A percentile compares a stretch with the other conserved stretches of the same genome.
phyloP scores from a whole-genome alignment of 345 rosid species.

The Crucihimalaya himalaica region DNA sequence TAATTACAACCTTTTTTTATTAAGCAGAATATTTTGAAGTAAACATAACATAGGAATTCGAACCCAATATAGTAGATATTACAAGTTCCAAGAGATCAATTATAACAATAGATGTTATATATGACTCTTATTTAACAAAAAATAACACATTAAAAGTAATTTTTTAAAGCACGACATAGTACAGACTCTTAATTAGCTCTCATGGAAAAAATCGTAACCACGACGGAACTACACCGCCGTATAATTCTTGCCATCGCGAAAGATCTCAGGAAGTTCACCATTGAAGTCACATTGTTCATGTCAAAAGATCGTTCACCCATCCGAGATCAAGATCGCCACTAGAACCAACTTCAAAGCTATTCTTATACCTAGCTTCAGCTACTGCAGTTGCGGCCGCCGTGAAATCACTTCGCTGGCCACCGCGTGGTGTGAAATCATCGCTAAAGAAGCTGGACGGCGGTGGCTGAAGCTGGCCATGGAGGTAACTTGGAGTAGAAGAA shows the following conservation, averaged over 20 bases:
- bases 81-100: conserved; percentile 41
- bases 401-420: conserved; percentile 22
- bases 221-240: conserved; percentile 14
- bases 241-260: not conserved
- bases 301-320: conserved; percentile 92
- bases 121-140: not conserved
- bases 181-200: conserved; percentile 35
- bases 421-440: conserved; percentile 30
- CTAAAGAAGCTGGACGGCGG: conserved; percentile 23
- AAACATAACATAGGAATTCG: conserved; percentile 37
- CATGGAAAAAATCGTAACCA: conserved; percentile 10
- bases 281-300: conserved; percentile 39
- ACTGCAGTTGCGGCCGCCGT: conserved; percentile 25
- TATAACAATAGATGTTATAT: not conserved
- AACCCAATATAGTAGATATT: conserved; percentile 17
- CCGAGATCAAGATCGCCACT: conserved; percentile 72
- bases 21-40: conserved; percentile 38
- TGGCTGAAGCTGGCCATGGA: conserved; percentile 15
- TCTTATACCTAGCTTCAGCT: conserved; percentile 24
- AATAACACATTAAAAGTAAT: not conserved
- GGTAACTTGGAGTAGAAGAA: conserved; percentile 50
- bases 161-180: conserved; percentile 23
- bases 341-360: conserved; percentile 29
- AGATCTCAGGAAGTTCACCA: not conserved
- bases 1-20: conserved; percentile 13